phyloP scores from a whole-genome alignment of 257 asterid genomes.

The Linderniella brevidens region DNA sequence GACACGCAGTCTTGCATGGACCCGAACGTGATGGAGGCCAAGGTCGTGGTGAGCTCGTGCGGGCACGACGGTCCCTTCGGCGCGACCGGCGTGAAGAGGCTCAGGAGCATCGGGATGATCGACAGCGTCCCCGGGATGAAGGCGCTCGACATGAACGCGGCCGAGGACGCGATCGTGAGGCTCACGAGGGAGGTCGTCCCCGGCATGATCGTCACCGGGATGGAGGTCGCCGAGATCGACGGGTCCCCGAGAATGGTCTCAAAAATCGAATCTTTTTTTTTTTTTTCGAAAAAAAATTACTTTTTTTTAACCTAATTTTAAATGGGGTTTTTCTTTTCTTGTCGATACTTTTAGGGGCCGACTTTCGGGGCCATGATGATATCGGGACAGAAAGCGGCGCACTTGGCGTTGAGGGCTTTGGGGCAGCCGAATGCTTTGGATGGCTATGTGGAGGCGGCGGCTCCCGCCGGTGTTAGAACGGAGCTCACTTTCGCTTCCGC shows the following conservation, averaged over 20 bases:
- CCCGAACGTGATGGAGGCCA: slow-evolving; percentile 65
- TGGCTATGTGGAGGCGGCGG: slow-evolving; percentile 5
- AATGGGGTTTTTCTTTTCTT: too few species aligned
- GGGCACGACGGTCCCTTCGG: slow-evolving; percentile 75
- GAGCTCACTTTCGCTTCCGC: slow-evolving; percentile 50
- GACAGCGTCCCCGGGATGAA: slow-evolving; percentile 64
- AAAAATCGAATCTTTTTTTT: too few species aligned
- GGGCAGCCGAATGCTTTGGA: slow-evolving; percentile 22
- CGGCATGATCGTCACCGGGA: slow-evolving; percentile 69
- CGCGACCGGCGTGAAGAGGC: slow-evolving; percentile 63
- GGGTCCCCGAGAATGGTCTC: slow-evolving; percentile 67
- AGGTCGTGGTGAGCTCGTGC: slow-evolving; percentile 57
- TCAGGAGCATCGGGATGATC: slow-evolving; percentile 57
- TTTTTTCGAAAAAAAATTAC: not conserved
- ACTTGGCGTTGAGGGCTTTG: slow-evolving; percentile 16
- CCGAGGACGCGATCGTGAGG: slow-evolving; percentile 59
- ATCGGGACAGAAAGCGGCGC: slow-evolving; percentile 36
- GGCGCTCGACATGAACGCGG: slow-evolving; percentile 62
- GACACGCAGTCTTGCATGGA: slow-evolving; percentile 77
- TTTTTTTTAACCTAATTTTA: too few species aligned
- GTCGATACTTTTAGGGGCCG: slow-evolving; percentile 17
- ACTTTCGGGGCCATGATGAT: slow-evolving; percentile 38
- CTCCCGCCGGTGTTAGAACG: slow-evolving; percentile 14
- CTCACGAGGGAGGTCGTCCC: slow-evolving; percentile 61
- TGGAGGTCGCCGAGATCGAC: slow-evolving; percentile 74